Conservation (phyloP, 306 rosid species). For the Trifolium dubium region DNA sequence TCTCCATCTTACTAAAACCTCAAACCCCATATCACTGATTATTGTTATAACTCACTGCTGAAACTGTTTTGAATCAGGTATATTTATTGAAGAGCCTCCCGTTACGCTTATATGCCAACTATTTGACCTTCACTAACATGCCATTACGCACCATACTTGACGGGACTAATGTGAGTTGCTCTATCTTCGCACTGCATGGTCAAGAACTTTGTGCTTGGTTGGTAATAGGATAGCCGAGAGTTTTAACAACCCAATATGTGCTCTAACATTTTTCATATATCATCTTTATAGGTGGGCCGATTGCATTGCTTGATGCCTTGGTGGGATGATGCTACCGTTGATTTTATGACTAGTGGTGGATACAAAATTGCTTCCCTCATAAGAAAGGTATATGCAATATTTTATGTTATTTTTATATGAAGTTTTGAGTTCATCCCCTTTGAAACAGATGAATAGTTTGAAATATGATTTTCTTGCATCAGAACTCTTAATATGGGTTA, state of each 20-base stretch:
- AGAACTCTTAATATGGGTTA: not conserved
- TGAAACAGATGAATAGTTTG: conserved; percentile 27
- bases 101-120: conserved; percentile 66
- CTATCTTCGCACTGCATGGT: conserved; percentile 24
- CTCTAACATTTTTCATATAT: conserved; percentile 34
- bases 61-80: conserved; percentile 56
- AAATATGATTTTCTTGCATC: conserved; percentile 18
- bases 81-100: conserved; percentile 77
- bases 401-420: conserved; percentile 17
- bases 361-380: conserved; percentile 68
- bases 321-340: conserved; percentile 89
- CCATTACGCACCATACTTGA: conserved; percentile 63
- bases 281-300: conserved; percentile 66
- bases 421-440: conserved; percentile 19
- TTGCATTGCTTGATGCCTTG: conserved; percentile 86
- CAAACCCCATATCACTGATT: not conserved
- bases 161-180: conserved; percentile 73
- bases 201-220: conserved; percentile 9
- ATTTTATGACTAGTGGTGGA: conserved; percentile 87
- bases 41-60: conserved; percentile 29
- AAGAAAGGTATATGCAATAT: conserved; percentile 54
- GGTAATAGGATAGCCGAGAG: conserved; percentile 1
- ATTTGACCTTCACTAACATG: conserved; percentile 55
- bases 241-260: not conserved
- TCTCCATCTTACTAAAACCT: conserved; percentile 20